phyloP scores from a whole-genome alignment of 2,329 filamentous ascomycete genomes.

The Penicillium italicum region DNA sequence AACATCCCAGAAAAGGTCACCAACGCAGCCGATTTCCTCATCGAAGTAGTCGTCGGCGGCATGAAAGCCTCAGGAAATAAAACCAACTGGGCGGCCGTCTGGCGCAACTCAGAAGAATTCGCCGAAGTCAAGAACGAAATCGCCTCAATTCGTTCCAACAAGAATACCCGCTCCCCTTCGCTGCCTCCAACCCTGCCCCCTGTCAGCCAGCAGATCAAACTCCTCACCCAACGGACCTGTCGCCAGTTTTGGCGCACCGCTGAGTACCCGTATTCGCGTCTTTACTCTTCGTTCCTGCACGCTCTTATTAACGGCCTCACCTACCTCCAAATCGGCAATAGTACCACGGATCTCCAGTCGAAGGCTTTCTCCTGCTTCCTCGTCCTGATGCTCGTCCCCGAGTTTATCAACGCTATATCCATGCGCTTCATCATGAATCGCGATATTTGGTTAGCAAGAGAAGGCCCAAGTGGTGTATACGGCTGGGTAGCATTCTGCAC shows the following conservation, averaged over 20 bases:
- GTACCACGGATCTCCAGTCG: conserved; percentile 63
- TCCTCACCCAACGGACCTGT: conserved; percentile 66
- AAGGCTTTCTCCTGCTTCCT: conserved; percentile 66
- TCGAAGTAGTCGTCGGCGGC: conserved; percentile 57
- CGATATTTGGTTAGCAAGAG: conserved; percentile 64
- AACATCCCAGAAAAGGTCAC: conserved; percentile 58
- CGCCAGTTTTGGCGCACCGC: conserved; percentile 69
- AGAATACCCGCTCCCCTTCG: conserved; percentile 33
- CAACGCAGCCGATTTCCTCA: conserved; percentile 59
- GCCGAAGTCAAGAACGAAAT: conserved; percentile 59
- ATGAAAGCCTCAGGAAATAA: conserved; percentile 48
- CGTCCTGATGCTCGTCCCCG: conserved; percentile 60
- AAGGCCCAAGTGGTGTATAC: conserved; percentile 67
- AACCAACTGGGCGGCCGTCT: conserved; percentile 67
- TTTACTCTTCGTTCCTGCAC: conserved; percentile 64
- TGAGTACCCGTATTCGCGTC: conserved; percentile 68
- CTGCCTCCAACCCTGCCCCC: conserved; percentile 42
- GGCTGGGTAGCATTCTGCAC: conserved; percentile 68
- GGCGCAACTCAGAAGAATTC: conserved; percentile 60
- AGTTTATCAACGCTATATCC: conserved; percentile 66
- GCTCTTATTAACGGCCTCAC: conserved; percentile 72
- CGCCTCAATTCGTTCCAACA: conserved; percentile 53
- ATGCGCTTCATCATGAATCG: conserved; percentile 69
- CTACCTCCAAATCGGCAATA: conserved; percentile 64
- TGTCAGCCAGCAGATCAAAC: conserved; percentile 56